These are phyloP conservation scores for Aspergillus quadricinctus DNA, from an alignment of 2,329 filamentous ascomycete species.

Conservation along the genomic window DNA sequence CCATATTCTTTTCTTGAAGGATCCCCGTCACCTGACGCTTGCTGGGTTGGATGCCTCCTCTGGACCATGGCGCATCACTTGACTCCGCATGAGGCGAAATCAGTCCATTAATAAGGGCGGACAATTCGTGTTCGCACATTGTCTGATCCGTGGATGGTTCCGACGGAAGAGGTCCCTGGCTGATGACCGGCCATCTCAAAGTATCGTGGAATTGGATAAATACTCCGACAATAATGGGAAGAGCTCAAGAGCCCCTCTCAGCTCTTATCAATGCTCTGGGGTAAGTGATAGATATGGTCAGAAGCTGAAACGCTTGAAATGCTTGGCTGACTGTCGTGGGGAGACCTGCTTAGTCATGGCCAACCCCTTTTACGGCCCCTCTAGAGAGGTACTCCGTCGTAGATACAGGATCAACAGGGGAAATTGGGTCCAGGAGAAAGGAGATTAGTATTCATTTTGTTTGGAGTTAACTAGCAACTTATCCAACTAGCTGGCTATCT, in stretches of 20 bases:
- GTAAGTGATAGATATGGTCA: neutral
- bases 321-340: constrained; percentile 13
- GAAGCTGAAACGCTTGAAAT: constrained; percentile 12
- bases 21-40: neutral
- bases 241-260: too few species aligned
- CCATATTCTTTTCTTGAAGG: neutral
- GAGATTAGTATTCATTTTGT: neutral
- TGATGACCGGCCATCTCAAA: neutral
- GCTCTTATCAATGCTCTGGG: too few species aligned
- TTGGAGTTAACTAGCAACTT: neutral
- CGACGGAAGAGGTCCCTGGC: neutral
- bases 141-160: neutral
- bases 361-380: constrained; percentile 34
- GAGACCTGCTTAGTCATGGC: constrained; percentile 27
- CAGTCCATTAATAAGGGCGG: neutral
- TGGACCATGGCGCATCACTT: neutral
- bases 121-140: neutral
- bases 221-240: too few species aligned
- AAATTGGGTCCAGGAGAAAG: neutral
- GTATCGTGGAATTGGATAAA: too few species aligned
- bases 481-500: too few species aligned
- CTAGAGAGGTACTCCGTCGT: too few species aligned
- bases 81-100: neutral
- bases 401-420: neutral
- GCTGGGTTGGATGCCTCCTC: neutral